Conservation (phyloP, 306 rosid species). For the Crataegus laevigata region DNA sequence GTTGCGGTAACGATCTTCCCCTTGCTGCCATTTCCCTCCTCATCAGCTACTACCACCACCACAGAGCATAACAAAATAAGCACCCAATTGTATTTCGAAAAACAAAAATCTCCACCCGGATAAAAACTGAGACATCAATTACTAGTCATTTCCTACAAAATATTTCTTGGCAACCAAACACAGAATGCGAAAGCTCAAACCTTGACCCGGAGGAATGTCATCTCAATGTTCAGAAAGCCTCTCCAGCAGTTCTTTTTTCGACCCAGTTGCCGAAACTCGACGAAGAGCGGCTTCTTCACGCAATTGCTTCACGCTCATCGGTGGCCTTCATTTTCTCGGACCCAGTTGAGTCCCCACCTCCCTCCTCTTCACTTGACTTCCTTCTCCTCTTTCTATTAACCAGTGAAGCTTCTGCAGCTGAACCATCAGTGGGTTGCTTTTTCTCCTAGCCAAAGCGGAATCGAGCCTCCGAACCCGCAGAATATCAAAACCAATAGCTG, state of each 20-base stretch:
- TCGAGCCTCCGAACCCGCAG: constrained; percentile 59
- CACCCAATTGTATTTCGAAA: background rate
- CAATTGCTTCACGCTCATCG: constrained; percentile 30
- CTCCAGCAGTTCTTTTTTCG: constrained; percentile 39
- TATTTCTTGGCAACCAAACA: constrained; percentile 10
- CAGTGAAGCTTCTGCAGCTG: background rate
- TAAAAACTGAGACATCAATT: background rate
- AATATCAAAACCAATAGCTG: background rate
- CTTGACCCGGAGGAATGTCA: constrained; percentile 21
- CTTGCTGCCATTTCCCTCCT: constrained; percentile 20
- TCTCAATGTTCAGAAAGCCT: constrained; percentile 30
- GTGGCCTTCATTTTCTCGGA: constrained; percentile 27
- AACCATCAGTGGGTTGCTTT: constrained; percentile 2
- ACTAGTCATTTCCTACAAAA: background rate
- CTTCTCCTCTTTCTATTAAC: constrained; percentile 39
- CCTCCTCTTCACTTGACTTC: constrained; percentile 15
- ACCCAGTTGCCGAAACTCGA: constrained; percentile 28
- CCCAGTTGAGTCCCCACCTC: constrained; percentile 14
- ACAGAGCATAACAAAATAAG: background rate
- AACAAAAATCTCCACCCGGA: background rate
- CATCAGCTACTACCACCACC: constrained; percentile 23
- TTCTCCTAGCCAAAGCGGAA: constrained; percentile 47
- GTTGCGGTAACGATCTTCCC: constrained; percentile 73
- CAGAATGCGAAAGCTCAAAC: background rate
- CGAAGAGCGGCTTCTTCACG: constrained; percentile 36